Base-by-base conservation (phyloP, 306 rosid genomes). In the Cucumis hystrix region DNA sequence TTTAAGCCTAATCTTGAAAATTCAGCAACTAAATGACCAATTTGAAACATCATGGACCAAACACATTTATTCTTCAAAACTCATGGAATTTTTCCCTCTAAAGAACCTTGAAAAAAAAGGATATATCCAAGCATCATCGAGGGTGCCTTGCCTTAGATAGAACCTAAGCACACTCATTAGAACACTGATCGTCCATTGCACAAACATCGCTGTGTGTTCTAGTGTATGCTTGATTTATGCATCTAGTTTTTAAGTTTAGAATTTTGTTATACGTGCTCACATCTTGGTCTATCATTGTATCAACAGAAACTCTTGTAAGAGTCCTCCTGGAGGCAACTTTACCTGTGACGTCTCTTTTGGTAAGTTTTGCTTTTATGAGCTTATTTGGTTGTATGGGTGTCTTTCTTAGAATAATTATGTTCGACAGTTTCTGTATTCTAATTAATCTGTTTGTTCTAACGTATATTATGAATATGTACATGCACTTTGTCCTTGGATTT, bases 311-410 rank as follows among this genome's bases (percentile, higher is more conserved):
- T 66, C 92, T 93, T 77, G 51, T 84, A 83, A 87, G 89, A 85
- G 82, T 88, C 79, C 77, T 83, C 80, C 83, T 88, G 74, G 92
- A 79, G 85, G 83, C 78, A 66, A 63, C 80, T 84, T 85, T 89
- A 81, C 96, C 96, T 60, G 75, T 91, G 74, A 80, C 81, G 66
- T 80, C 88, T 51, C 79, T 87, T 10, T 25, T 85, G 92, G 98
- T 91, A 37, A 83, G 92, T 85, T 68, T 21, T 41, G 35, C 55
- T 68, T 68, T 67, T 10, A 2, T 39, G 54, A 67, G 16, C 73
- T 71, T 12, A 0, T 39, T 41, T 62, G 21, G 17, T 35, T 6
- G 10, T 12, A 59, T 40, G 75, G 6, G 30, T 62, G 18, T 72
- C n/a, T 57, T 45, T 16, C 11, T 39, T 65, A 45, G 30, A 63